Percentiles rank a stretch among this genome's conserved stretches.
Evolutionary conservation across 2,329 filamentous ascomycete genomes (phyloP).

Genomic region (Colletotrichum viniferum): DNA sequence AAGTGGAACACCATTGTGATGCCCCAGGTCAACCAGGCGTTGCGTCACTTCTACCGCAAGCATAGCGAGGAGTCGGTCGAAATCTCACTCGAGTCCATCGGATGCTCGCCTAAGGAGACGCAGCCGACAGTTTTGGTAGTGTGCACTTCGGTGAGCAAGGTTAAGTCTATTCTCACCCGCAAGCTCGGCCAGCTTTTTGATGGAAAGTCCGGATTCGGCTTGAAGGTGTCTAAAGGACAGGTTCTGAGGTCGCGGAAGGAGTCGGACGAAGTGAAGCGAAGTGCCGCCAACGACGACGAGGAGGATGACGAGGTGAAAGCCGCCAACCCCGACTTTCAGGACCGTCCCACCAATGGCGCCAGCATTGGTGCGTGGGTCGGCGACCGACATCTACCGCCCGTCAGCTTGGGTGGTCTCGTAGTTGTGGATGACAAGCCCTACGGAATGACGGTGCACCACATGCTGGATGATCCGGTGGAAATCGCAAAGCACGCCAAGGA

Average conservation of each 20-base stretch:
- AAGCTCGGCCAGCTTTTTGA: conserved; percentile 71
- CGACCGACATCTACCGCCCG: conserved; percentile 84
- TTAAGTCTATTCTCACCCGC: conserved; percentile 73
- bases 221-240: conserved; percentile 76
- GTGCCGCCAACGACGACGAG: conserved; percentile 41
- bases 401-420: conserved; percentile 88
- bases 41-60: conserved; percentile 74
- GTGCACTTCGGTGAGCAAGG: conserved; percentile 75
- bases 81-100: conserved; percentile 77
- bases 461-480: conserved; percentile 76
- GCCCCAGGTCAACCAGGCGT: conserved; percentile 73
- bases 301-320: conserved; percentile 45
- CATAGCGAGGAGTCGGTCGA: conserved; percentile 74
- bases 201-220: conserved; percentile 60
- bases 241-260: conserved; percentile 64
- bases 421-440: conserved; percentile 84
- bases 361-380: conserved; percentile 92
- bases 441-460: conserved; percentile 96
- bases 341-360: conserved; percentile 80
- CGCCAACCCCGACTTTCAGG: conserved; percentile 78
- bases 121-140: conserved; percentile 78
- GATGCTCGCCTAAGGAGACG: conserved; percentile 68
- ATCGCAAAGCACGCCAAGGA: conserved; percentile 22
- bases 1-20: conserved; percentile 76
- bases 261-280: conserved; percentile 31